A percentile compares a stretch with the other conserved stretches of the same genome.
These are phyloP conservation scores for Rhodofomes roseus DNA, from an alignment of 1,284 basidiomycete genomes.

Conservation along the genomic window DNA sequence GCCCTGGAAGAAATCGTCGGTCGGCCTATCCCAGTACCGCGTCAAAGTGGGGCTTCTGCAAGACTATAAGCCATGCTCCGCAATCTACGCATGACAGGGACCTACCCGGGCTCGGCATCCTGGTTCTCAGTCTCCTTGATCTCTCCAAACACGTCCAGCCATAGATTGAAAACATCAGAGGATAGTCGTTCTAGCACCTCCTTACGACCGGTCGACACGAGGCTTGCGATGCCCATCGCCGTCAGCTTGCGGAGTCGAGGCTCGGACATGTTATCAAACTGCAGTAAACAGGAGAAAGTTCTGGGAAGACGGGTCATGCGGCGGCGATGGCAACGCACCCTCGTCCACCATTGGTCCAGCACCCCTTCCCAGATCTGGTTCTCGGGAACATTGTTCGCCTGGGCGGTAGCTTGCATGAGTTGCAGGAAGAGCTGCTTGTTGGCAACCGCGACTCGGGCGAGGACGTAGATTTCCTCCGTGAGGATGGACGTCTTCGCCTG, in stretches of 20 bases:
- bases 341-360: conserved; percentile 77
- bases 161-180: conserved; percentile 81
- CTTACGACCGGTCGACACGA: conserved; percentile 65
- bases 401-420: conserved; percentile 59
- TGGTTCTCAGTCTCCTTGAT: conserved; percentile 64
- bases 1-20: conserved; percentile 48
- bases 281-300: background rate
- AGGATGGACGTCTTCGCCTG: conserved; percentile 53
- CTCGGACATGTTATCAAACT: conserved; percentile 87
- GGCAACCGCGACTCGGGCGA: conserved; percentile 64
- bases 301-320: background rate
- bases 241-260: conserved; percentile 69
- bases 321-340: conserved; percentile 39
- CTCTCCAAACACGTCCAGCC: conserved; percentile 88
- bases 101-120: conserved; percentile 32
- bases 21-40: conserved; percentile 67
- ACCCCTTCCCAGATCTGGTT: conserved; percentile 56
- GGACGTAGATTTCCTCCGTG: conserved; percentile 63
- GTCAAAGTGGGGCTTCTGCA: conserved; percentile 29
- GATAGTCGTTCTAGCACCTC: conserved; percentile 70
- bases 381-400: conserved; percentile 45
- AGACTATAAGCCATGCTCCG: background rate
- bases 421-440: conserved; percentile 63
- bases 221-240: conserved; percentile 69
- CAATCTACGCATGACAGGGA: conserved; percentile 17